A percentile compares a stretch with the other conserved stretches of the same genome.
Conservation (phyloP, 768 basidiomycete genomes). For the Dacryopinax spathularia region DNA sequence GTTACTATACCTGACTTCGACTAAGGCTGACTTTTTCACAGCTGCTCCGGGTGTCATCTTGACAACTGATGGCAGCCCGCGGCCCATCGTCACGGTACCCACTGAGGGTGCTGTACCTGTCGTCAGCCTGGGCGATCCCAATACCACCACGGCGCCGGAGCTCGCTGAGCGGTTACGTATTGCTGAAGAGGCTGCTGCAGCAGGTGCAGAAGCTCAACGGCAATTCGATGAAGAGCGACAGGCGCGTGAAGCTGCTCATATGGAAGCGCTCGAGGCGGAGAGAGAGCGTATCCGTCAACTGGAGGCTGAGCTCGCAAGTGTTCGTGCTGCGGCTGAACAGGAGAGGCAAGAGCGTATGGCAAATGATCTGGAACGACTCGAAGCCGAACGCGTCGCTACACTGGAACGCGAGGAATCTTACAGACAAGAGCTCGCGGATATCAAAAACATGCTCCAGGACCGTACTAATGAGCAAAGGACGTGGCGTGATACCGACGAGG, state of each 20-base stretch:
- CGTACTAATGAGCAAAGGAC: constrained; percentile 44
- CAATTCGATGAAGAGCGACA: constrained; percentile 30
- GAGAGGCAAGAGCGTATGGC: constrained; percentile 45
- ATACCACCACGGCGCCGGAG: constrained; percentile 4
- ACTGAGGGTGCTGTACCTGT: not conserved
- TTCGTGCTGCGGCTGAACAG: constrained; percentile 34
- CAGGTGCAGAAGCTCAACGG: constrained; percentile 11
- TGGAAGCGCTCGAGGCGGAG: constrained; percentile 18
- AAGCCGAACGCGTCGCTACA: constrained; percentile 43
- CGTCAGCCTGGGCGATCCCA: not conserved
- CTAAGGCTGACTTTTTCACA: not conserved
- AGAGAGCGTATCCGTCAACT: constrained; percentile 41
- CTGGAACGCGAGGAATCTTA: constrained; percentile 47
- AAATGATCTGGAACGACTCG: constrained; percentile 48
- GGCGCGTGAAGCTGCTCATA: not conserved
- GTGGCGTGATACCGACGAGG: constrained; percentile 47
- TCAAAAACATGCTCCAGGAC: constrained; percentile 58
- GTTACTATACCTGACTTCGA: no score
- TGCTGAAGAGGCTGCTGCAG: constrained; percentile 9
- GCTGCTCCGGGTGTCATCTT: not conserved
- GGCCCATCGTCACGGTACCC: not conserved
- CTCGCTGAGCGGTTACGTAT: constrained; percentile 13
- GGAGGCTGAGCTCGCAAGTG: constrained; percentile 46
- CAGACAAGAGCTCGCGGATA: constrained; percentile 47
- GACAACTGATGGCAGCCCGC: not conserved